A percentile compares a stretch with the other conserved stretches of the same genome.
phyloP scores from a whole-genome alignment of 768 basidiomycete genomes.

The Auriscalpium orientale region DNA sequence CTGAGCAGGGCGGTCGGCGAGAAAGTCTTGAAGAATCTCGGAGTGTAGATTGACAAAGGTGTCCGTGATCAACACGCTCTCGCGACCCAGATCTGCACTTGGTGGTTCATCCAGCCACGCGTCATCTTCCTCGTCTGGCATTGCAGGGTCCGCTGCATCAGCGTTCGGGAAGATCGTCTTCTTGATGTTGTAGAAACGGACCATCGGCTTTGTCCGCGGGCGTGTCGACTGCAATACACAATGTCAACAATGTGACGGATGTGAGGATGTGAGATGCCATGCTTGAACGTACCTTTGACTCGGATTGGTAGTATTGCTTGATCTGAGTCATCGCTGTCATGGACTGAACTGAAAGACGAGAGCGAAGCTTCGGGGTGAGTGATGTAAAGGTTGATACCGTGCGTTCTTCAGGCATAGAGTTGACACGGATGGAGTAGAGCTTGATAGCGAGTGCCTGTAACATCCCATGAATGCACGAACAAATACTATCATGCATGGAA shows the following conservation, averaged over 20 bases:
- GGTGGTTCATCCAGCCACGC: background rate
- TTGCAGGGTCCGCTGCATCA: background rate
- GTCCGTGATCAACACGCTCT: background rate
- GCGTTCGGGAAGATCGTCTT: background rate
- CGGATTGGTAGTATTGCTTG: background rate
- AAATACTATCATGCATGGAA: background rate
- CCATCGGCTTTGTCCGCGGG: background rate
- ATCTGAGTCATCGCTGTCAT: background rate
- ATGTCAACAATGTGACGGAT: background rate
- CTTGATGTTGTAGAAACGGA: background rate
- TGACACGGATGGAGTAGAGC: constrained; percentile 19
- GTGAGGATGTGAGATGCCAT: too few species aligned
- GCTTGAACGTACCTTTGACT: background rate
- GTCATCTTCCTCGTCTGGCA: background rate
- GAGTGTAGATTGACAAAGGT: background rate
- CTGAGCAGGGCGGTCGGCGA: background rate
- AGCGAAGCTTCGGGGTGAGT: constrained; percentile 19
- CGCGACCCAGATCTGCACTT: background rate
- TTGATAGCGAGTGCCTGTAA: constrained; percentile 17
- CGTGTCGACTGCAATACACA: background rate
- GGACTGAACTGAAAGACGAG: background rate
- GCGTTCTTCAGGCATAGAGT: constrained; percentile 25
- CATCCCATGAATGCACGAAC: background rate
- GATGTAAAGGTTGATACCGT: constrained; percentile 19
- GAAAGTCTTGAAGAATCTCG: background rate